phyloP scores from a whole-genome alignment of 1,284 basidiomycete genomes.

The Irpex sp. region DNA sequence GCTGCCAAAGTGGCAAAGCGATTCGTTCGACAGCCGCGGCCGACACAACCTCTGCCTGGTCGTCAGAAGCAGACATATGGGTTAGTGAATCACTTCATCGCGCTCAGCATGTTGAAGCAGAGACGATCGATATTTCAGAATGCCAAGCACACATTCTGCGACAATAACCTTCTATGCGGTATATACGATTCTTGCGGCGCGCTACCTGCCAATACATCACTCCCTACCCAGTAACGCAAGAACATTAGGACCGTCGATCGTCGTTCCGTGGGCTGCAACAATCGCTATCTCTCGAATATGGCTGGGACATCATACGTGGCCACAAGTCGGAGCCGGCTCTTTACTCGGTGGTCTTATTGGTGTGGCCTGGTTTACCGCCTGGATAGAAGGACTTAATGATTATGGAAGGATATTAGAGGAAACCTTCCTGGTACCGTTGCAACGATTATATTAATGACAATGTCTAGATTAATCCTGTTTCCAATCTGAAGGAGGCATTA shows the following conservation, averaged over 20 bases:
- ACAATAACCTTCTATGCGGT: constrained; percentile 66
- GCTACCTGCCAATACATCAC: constrained; percentile 47
- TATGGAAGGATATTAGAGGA: constrained; percentile 20
- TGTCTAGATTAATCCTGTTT: background rate
- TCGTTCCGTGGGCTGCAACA: constrained; percentile 47
- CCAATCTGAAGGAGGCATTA: no score
- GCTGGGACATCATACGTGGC: constrained; percentile 78
- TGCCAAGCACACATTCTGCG: constrained; percentile 88
- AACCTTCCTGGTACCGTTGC: constrained; percentile 4
- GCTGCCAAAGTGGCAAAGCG: constrained; percentile 68
- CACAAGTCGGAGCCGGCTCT: constrained; percentile 68
- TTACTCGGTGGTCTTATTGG: constrained; percentile 55
- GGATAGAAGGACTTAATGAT: constrained; percentile 32
- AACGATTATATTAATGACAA: background rate
- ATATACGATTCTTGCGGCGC: constrained; percentile 59
- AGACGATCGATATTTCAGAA: constrained; percentile 37
- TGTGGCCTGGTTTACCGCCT: constrained; percentile 55
- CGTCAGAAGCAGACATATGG: constrained; percentile 55
- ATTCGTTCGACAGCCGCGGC: constrained; percentile 69
- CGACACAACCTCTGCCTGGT: constrained; percentile 33
- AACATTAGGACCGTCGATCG: constrained; percentile 38
- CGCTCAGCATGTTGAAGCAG: background rate
- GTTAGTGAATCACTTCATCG: constrained; percentile 33
- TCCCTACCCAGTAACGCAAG: constrained; percentile 36
- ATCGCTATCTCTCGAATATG: constrained; percentile 68